Evolutionary conservation across 805 yeast species (phyloP).

Genomic region (Metahyphopichia silvanorum): DNA sequence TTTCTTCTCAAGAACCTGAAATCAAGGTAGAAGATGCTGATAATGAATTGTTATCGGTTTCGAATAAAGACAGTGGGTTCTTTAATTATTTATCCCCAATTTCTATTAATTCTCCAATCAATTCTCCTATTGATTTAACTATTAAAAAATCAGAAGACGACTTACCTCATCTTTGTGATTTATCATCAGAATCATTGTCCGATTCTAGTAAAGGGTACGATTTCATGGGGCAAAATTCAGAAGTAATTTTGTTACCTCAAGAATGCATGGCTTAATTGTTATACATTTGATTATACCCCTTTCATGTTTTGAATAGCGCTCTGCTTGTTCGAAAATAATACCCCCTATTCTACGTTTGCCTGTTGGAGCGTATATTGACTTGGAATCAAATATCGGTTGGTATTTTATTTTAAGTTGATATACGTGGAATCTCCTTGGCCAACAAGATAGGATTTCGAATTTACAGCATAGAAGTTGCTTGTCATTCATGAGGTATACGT

Average conservation of each 20-base stretch:
- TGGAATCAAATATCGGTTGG: slow-evolving; percentile 10
- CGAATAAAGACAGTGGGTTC: slow-evolving; percentile 12
- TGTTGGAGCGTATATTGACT: slow-evolving; percentile 19
- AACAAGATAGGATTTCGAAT: slow-evolving; percentile 8
- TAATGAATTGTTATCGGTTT: slow-evolving; percentile 8
- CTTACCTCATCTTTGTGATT: no score
- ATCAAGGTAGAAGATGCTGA: slow-evolving; percentile 6
- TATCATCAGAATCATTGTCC: slow-evolving; percentile 8
- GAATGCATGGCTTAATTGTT: neutral
- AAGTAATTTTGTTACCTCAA: slow-evolving; percentile 35
- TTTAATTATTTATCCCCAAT: slow-evolving; percentile 42
- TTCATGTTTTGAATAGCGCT: slow-evolving; percentile 16
- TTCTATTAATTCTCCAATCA: slow-evolving; percentile 36
- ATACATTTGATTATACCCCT: slow-evolving; percentile 1
- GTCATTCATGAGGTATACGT: slow-evolving; percentile 3
- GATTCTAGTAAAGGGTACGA: slow-evolving; percentile 18
- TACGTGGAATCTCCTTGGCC: slow-evolving; percentile 16
- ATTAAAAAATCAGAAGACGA: slow-evolving; percentile 16
- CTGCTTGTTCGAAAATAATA: slow-evolving; percentile 22
- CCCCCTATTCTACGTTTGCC: neutral
- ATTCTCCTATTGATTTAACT: slow-evolving; percentile 39
- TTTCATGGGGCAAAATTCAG: slow-evolving; percentile 45
- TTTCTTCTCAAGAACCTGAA: slow-evolving; percentile 1
- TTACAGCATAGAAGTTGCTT: slow-evolving; percentile 34
- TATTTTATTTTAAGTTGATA: slow-evolving; percentile 14